Percentiles rank a stretch among this genome's conserved stretches.
These are phyloP conservation scores for Capronia americana DNA, from an alignment of 2,329 filamentous ascomycete species.

Conservation along the genomic window DNA sequence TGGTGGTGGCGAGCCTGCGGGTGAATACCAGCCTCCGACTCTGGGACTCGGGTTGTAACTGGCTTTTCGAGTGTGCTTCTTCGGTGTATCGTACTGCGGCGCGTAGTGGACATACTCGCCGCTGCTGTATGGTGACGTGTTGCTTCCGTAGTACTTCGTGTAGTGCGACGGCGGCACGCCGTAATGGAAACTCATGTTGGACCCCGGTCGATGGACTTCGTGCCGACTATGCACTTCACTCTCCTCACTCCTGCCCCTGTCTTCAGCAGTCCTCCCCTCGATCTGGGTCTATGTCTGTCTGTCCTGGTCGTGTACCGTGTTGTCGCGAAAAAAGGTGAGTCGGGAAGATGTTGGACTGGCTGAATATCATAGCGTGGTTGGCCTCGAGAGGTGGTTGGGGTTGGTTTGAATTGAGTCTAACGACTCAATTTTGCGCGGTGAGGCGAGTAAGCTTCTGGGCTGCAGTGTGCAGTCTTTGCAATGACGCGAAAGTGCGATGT, in stretches of 20 bases:
- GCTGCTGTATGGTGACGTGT: slow-evolving; percentile 37
- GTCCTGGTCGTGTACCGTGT: slow-evolving; percentile 30
- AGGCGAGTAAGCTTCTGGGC: slow-evolving; percentile 17
- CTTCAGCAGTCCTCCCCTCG: slow-evolving; percentile 37
- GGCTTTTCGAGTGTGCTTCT: slow-evolving; percentile 63
- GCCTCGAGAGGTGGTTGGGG: slow-evolving; percentile 30
- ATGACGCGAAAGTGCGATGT: slow-evolving; percentile 33
- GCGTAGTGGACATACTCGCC: slow-evolving; percentile 41
- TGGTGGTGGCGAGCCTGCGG: slow-evolving; percentile 51
- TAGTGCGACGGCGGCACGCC: slow-evolving; percentile 39
- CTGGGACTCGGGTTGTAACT: slow-evolving; percentile 57
- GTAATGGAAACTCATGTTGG: slow-evolving; percentile 40
- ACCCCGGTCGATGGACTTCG: slow-evolving; percentile 5
- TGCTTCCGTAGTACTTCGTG: slow-evolving; percentile 46
- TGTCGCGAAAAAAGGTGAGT: slow-evolving; percentile 36
- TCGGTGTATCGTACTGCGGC: slow-evolving; percentile 48
- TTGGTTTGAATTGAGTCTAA: slow-evolving; percentile 34
- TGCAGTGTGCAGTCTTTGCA: slow-evolving; percentile 22
- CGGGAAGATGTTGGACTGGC: slow-evolving; percentile 35
- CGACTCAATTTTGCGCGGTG: slow-evolving; percentile 34
- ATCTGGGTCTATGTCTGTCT: slow-evolving; percentile 37
- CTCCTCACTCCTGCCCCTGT: slow-evolving; percentile 37
- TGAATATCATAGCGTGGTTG: slow-evolving; percentile 41
- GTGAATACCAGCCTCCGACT: slow-evolving; percentile 49
- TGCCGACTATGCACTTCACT: slow-evolving; percentile 25